Percentiles rank a stretch among this genome's conserved stretches.
Evolutionary conservation across 331 rosid species (phyloP).

Genomic region (Malus hybrid): DNA sequence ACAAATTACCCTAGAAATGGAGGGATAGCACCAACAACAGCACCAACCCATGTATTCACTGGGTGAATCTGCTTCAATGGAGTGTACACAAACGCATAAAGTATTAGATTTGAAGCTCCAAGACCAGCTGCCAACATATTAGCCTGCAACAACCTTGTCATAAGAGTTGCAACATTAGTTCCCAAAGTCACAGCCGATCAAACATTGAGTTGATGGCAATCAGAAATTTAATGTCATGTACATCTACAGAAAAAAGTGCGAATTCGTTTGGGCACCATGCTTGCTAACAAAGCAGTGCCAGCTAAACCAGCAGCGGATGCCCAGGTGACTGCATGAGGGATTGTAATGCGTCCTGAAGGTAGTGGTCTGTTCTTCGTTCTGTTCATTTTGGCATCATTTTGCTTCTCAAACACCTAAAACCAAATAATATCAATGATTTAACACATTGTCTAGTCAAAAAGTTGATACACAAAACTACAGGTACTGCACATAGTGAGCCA

Average conservation of each 20-base stretch:
- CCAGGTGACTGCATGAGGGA: slow-evolving; percentile 68
- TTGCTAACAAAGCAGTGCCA: slow-evolving; percentile 72
- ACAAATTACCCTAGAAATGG: slow-evolving; percentile 87
- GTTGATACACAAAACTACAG: too few relatives aligned
- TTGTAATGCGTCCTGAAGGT: slow-evolving; percentile 65
- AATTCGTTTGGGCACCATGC: slow-evolving; percentile 48
- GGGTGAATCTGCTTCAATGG: slow-evolving; percentile 97
- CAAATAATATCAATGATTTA: not conserved
- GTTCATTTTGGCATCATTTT: slow-evolving; percentile 87
- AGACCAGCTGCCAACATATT: slow-evolving; percentile 96
- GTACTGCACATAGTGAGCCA: not conserved
- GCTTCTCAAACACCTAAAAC: slow-evolving; percentile 64
- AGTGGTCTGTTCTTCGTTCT: slow-evolving; percentile 63
- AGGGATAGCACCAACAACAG: slow-evolving; percentile 94
- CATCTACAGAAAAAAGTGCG: slow-evolving; percentile 1
- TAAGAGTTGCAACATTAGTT: slow-evolving; percentile 43
- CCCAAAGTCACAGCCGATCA: slow-evolving; percentile 19
- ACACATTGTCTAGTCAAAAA: not conserved
- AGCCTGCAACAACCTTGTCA: slow-evolving; percentile 77
- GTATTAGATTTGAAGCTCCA: slow-evolving; percentile 78
- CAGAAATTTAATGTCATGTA: not conserved
- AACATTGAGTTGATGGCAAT: slow-evolving; percentile 3
- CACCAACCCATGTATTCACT: slow-evolving; percentile 96
- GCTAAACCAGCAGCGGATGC: slow-evolving; percentile 69
- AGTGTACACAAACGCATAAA: slow-evolving; percentile 58